A percentile compares a stretch with the other conserved stretches of the same genome.
These are phyloP conservation scores for Phycomyces nitens DNA, from an alignment of 192 early-diverging fungal species.

Conservation along the genomic window DNA sequence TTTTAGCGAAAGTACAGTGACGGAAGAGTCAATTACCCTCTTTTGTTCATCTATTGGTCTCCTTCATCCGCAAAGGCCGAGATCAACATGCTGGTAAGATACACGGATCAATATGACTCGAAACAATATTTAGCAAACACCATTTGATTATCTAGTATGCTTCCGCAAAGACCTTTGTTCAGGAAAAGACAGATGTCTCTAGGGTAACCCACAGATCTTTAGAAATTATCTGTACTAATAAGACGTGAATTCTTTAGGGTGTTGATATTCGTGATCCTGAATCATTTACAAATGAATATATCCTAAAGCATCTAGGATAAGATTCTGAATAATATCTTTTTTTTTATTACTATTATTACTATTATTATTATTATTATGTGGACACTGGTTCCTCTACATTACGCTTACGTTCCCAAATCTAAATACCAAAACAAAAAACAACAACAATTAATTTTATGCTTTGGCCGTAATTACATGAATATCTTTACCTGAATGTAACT, in stretches of 20 bases:
- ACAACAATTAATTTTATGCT: constrained; percentile 2
- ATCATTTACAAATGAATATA: constrained; percentile 62
- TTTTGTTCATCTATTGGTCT: constrained; percentile 68
- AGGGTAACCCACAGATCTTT: constrained; percentile 44
- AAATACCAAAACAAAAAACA: not conserved
- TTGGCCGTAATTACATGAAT: too few relatives aligned
- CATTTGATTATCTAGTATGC: constrained; percentile 48
- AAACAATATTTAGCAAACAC: too few relatives aligned
- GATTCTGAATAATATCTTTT: too few relatives aligned
- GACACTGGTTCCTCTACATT: not conserved
- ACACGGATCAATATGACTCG: not conserved
- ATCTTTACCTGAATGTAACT: constrained; percentile 85
- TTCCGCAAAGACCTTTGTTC: constrained; percentile 61
- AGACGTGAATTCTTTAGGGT: constrained; percentile 40
- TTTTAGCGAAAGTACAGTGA: constrained; percentile 50
- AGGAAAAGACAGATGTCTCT: constrained; percentile 54
- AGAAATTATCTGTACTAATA: too few relatives aligned
- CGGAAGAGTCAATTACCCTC: constrained; percentile 70
- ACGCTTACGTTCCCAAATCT: not conserved
- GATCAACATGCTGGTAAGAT: constrained; percentile 43
- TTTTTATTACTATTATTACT: too few relatives aligned
- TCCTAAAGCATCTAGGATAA: constrained; percentile 18
- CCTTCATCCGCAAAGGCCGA: constrained; percentile 45
- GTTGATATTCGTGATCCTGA: constrained; percentile 71
- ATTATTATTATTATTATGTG: too few relatives aligned